Base-by-base conservation (phyloP, 208 protist species). In the Leishmania martiniquensis region DNA sequence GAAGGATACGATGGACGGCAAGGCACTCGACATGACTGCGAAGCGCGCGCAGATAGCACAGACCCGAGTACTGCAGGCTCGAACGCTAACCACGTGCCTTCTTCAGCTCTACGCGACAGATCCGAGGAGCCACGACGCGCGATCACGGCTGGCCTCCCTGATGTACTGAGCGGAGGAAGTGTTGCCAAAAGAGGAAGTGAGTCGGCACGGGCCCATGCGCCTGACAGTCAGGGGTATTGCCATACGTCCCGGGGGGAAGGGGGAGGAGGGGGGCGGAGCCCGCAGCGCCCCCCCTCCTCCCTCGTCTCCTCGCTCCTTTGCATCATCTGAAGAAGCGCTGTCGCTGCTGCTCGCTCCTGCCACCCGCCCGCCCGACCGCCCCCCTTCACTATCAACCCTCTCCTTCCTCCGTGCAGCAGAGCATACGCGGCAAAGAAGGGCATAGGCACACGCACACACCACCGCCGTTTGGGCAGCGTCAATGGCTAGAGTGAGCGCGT, bases 121-220 rank as follows among this genome's bases (percentile, higher is more conserved):
- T 67, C 83, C 90, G 39, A 88, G 90, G 72, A 90, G 85, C 57
- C 89, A 94, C 42, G 84, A 84, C 12, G 87, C 91, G 34, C 88
- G 93, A 32, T 83, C 90, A 37, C 80, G 89, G 20, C 82, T 97
- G 4, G 86, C 90, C 5, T 97, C 93, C 2, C 68, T 97, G 5
- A 49, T 97, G 63, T 92, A 93, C 70, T 97, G 74, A 82, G 17
- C 52, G 45, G 22, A 17, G 9, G 5, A 10, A 5, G 29, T 29
- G 68, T 6, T 52, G 25, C 32, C 70, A 25, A 45, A 7, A 37
- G 17, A 37, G 29, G 9, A 29, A 69, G 12, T 32, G 10, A 20
- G 20, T 32, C 44, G 22, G 22, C 29, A 9, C 42, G 22, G 25
- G 7, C 42, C 20, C 65, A n/a, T 13, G 37, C 7, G 57, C 37